Conservation (phyloP, 805 yeast genomes). For the Yarrowia yakushimensis region DNA sequence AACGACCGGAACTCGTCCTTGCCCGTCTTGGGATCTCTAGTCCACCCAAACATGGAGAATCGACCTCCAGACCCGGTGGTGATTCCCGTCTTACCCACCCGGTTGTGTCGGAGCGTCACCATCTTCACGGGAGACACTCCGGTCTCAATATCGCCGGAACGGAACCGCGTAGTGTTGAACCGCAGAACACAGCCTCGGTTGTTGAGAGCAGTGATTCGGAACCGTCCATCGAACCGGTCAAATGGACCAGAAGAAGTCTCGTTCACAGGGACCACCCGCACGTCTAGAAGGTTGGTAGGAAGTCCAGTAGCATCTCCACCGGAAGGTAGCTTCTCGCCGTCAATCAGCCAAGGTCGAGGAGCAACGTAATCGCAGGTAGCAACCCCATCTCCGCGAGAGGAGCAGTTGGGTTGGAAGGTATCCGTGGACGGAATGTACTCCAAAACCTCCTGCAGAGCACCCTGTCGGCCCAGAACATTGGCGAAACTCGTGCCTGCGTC, state of each 20-base stretch:
- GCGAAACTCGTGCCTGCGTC: constrained; percentile 33
- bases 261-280: constrained; percentile 4
- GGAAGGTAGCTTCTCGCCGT: constrained; percentile 26
- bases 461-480: background rate
- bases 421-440: background rate
- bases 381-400: constrained; percentile 43
- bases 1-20: constrained; percentile 49
- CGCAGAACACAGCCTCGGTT: constrained; percentile 62
- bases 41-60: constrained; percentile 8
- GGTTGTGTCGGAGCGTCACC: constrained; percentile 49
- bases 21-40: constrained; percentile 10
- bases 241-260: constrained; percentile 35
- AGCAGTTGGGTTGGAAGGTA: constrained; percentile 36
- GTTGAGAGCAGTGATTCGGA: constrained; percentile 54
- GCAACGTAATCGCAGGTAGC: constrained; percentile 55
- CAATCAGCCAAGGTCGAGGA: constrained; percentile 47
- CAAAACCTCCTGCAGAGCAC: constrained; percentile 32
- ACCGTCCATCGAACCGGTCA: constrained; percentile 52
- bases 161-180: constrained; percentile 52
- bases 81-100: background rate
- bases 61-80: background rate
- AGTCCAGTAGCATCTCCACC: constrained; percentile 37
- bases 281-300: constrained; percentile 32
- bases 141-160: constrained; percentile 34
- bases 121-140: constrained; percentile 61